Evolutionary conservation across 208 protist genomes (phyloP).

Genomic region (Leishmania major): DNA sequence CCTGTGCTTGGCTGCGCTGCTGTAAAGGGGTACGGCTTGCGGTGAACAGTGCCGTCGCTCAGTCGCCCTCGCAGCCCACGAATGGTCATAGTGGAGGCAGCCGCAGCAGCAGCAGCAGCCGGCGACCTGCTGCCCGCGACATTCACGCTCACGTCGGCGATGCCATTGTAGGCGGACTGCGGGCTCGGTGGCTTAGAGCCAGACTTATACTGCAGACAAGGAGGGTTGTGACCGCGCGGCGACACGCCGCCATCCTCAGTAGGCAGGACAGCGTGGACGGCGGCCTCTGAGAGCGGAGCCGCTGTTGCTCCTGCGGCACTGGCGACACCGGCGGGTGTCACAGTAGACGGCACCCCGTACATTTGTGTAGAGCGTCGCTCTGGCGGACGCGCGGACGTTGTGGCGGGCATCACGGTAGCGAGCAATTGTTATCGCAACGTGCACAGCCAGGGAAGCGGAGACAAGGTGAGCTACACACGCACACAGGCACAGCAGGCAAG

Average conservation of each 20-base stretch:
- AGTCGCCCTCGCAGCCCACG: conserved; percentile 39
- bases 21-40: conserved; percentile 2
- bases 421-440: not conserved
- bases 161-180: not conserved
- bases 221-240: not conserved
- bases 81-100: not conserved
- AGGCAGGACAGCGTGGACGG: not conserved
- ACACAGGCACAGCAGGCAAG: not conserved
- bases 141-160: not conserved
- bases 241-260: not conserved
- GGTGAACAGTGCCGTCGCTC: conserved; percentile 46
- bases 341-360: conserved; percentile 1
- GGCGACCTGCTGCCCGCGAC: not conserved
- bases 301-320: not conserved
- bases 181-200: not conserved
- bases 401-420: not conserved
- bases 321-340: not conserved
- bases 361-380: conserved; percentile 7
- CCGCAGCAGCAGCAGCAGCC: not conserved
- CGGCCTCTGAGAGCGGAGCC: not conserved
- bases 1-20: not conserved
- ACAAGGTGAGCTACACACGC: not conserved
- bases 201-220: not conserved
- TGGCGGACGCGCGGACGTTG: conserved; percentile 6
- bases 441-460: not conserved